Percentiles rank a stretch among this genome's conserved stretches.
Evolutionary conservation across 2,329 filamentous ascomycete genomes (phyloP).

Genomic region (Botrytis galanthina): DNA sequence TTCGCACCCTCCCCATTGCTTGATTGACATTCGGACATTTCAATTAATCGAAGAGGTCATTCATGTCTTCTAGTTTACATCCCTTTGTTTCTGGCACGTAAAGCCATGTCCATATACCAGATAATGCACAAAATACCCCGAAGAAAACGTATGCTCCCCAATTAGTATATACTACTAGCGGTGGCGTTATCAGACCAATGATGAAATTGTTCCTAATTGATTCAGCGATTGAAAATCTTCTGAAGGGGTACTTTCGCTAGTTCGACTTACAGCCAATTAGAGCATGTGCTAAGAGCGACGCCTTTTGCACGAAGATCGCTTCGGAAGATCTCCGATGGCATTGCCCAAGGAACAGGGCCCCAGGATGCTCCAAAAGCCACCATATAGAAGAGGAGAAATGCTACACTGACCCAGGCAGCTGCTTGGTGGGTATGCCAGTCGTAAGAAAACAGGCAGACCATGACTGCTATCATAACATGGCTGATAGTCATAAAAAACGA

Average conservation of each 20-base stretch:
- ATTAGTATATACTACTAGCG: conserved; percentile 56
- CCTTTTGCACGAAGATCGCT: conserved; percentile 60
- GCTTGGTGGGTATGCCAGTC: conserved; percentile 50
- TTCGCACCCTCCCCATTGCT: background rate
- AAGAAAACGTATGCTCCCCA: conserved; percentile 58
- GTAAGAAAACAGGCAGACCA: conserved; percentile 52
- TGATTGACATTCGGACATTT: background rate
- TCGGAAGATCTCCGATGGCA: conserved; percentile 60
- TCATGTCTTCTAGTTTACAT: conserved; percentile 55
- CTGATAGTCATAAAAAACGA: conserved; percentile 46
- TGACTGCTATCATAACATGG: conserved; percentile 50
- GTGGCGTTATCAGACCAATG: conserved; percentile 57
- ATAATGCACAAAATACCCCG: conserved; percentile 48
- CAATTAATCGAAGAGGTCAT: conserved; percentile 33
- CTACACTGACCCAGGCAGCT: conserved; percentile 55
- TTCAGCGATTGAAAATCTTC: background rate
- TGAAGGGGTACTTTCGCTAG: background rate
- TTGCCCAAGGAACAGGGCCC: conserved; percentile 38
- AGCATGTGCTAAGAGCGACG: conserved; percentile 60
- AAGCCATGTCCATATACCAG: conserved; percentile 49
- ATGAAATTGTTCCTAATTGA: conserved; percentile 16
- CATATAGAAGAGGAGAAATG: conserved; percentile 59
- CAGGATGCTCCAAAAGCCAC: conserved; percentile 50
- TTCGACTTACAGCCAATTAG: conserved; percentile 53
- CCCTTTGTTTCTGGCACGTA: conserved; percentile 49